Evolutionary conservation across 225 moss, liverwort and hornwort species (phyloP).

Genomic region (Climacium dendroides): DNA sequence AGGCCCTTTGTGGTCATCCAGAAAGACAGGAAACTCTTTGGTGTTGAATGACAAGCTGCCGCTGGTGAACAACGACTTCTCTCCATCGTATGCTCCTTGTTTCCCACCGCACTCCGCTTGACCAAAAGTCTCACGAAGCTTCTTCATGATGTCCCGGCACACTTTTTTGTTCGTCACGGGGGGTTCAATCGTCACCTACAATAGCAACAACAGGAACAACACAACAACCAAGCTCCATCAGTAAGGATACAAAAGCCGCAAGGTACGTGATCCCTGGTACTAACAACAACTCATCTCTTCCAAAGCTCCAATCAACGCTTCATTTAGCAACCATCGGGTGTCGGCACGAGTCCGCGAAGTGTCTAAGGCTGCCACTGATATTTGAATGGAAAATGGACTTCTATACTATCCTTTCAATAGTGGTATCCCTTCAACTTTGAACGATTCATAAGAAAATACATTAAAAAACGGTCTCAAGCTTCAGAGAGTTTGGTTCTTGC

Average conservation of each 20-base stretch:
- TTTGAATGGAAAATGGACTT: background rate
- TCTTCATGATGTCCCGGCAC: constrained; percentile 63
- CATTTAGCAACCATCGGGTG: background rate
- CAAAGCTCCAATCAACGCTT: background rate
- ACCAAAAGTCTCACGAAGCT: constrained; percentile 67
- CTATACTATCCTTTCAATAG: background rate
- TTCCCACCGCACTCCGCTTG: constrained; percentile 46
- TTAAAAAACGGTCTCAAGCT: background rate
- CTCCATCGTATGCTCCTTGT: constrained; percentile 78
- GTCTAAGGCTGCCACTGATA: background rate
- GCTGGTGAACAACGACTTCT: constrained; percentile 82
- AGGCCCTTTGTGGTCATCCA: constrained; percentile 62
- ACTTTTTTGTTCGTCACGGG: constrained; percentile 51
- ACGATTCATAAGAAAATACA: background rate
- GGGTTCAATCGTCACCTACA: constrained; percentile 69
- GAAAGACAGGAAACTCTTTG: constrained; percentile 50
- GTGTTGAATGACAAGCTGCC: constrained; percentile 50
- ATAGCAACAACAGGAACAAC: background rate
- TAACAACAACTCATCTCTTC: background rate
- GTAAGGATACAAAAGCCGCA: background rate
- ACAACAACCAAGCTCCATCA: background rate
- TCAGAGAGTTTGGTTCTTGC: background rate
- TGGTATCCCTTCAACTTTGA: background rate
- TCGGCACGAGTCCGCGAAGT: background rate
- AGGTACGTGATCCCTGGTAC: background rate